A percentile compares a stretch with the other conserved stretches of the same genome.
Conservation (phyloP, 164 flowering plant species). For the Macadamia integrifolia region DNA sequence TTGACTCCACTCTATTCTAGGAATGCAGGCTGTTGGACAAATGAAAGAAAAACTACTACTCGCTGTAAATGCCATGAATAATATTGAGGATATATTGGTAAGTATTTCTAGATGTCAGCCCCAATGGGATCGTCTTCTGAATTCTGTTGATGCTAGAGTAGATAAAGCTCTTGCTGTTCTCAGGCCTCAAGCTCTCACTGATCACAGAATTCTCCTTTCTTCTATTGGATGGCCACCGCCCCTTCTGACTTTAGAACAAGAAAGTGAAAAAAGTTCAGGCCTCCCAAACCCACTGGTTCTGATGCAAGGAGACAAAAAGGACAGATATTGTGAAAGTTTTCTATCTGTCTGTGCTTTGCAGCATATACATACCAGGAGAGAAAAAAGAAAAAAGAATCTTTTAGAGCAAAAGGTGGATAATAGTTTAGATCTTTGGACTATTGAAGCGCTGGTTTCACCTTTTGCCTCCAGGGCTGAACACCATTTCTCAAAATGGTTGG, state of each 20-base stretch:
- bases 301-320: conserved; percentile 40
- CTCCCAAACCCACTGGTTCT: conserved; percentile 48
- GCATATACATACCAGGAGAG: conserved; percentile 44
- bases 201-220: conserved; percentile 49
- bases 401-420: conserved; percentile 17
- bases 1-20: conserved; percentile 4
- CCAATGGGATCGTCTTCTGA: conserved; percentile 45
- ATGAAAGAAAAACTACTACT: conserved; percentile 37
- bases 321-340: conserved; percentile 46
- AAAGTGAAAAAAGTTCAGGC: conserved; percentile 19
- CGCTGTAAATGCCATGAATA: conserved; percentile 32
- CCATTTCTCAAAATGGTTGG: conserved; percentile 57
- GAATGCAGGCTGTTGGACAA: conserved; percentile 36
- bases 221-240: conserved; percentile 78
- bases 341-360: conserved; percentile 60
- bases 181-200: conserved; percentile 51
- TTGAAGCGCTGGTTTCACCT: conserved; percentile 60
- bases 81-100: conserved; percentile 38
- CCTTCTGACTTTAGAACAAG: conserved; percentile 28
- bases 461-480: conserved; percentile 49
- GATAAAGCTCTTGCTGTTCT: conserved; percentile 38
- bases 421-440: conserved; percentile 41
- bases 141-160: conserved; percentile 59
- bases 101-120: conserved; percentile 23
- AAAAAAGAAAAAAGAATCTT: conserved; percentile 22